Conservation (phyloP, 768 basidiomycete species). For the Trametes maxima region DNA sequence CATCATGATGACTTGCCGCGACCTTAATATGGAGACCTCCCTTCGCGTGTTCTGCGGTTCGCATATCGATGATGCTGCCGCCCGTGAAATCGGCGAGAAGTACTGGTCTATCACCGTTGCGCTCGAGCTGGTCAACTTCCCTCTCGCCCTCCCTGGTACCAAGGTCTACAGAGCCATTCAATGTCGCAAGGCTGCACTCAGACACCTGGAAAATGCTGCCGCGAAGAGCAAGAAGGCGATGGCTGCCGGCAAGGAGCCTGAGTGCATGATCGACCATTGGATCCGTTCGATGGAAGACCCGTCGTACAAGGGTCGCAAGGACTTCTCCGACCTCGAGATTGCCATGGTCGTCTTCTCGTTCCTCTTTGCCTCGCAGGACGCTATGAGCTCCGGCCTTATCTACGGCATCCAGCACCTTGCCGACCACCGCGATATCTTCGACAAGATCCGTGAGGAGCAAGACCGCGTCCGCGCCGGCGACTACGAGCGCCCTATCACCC, state of each 20-base stretch:
- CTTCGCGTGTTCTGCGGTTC: conserved; percentile 93
- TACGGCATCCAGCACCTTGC: conserved; percentile 96
- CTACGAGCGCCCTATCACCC: conserved; percentile 70
- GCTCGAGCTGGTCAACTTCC: conserved; percentile 98
- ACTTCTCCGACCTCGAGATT: conserved; percentile 94
- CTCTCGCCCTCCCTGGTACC: conserved; percentile 91
- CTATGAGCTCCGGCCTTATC: conserved; percentile 96
- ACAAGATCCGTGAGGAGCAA: conserved; percentile 91
- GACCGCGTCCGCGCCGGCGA: conserved; percentile 80
- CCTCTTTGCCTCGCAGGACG: conserved; percentile 95
- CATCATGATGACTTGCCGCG: conserved; percentile 90
- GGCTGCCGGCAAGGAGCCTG: conserved; percentile 75
- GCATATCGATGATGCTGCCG: conserved; percentile 82
- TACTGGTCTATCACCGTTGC: conserved; percentile 97
- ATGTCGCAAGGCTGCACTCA: conserved; percentile 83
- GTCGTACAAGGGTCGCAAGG: conserved; percentile 69
- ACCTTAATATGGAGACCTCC: conserved; percentile 96
- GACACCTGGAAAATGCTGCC: conserved; percentile 80
- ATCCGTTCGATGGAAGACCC: conserved; percentile 69
- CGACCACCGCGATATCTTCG: conserved; percentile 86
- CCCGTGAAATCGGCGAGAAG: conserved; percentile 82
- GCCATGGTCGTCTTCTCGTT: conserved; percentile 97
- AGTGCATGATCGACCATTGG: conserved; percentile 95
- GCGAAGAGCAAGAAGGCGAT: conserved; percentile 78
- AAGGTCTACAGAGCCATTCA: conserved; percentile 94